A percentile compares a stretch with the other conserved stretches of the same genome.
These are phyloP conservation scores for Leptographium galeiforme DNA, from an alignment of 2,329 filamentous ascomycete species.

Conservation along the genomic window DNA sequence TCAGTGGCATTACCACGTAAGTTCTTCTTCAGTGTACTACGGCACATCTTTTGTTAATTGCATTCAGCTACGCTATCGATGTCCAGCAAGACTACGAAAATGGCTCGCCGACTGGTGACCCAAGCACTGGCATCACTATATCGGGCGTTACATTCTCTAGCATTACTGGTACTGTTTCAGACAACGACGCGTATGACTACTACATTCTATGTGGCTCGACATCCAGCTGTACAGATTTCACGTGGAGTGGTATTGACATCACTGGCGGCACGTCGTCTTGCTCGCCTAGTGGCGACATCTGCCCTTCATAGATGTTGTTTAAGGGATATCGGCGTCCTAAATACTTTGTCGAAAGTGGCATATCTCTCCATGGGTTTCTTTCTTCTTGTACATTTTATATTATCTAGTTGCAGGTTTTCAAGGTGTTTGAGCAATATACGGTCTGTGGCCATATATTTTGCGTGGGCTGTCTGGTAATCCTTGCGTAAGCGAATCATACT, in stretches of 20 bases:
- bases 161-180: conserved; percentile 19
- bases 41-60: neutral
- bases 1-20: conserved; percentile 25
- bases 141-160: conserved; percentile 19
- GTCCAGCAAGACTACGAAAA: conserved; percentile 45
- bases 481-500: too few species aligned
- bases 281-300: neutral
- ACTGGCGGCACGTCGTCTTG: neutral
- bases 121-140: conserved; percentile 33
- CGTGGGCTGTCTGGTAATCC: too few species aligned
- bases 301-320: neutral
- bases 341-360: too few species aligned
- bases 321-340: too few species aligned
- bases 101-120: conserved; percentile 23
- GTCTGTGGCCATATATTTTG: too few species aligned
- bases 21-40: neutral
- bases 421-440: too few species aligned
- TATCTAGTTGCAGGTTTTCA: too few species aligned
- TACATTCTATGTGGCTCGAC: conserved; percentile 22
- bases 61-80: conserved; percentile 36
- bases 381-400: too few species aligned
- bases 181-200: conserved; percentile 16
- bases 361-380: too few species aligned
- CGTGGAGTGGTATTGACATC: neutral
- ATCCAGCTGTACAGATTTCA: neutral